phyloP scores from a whole-genome alignment of 345 rosid genomes.

The Mercurialis annua region DNA sequence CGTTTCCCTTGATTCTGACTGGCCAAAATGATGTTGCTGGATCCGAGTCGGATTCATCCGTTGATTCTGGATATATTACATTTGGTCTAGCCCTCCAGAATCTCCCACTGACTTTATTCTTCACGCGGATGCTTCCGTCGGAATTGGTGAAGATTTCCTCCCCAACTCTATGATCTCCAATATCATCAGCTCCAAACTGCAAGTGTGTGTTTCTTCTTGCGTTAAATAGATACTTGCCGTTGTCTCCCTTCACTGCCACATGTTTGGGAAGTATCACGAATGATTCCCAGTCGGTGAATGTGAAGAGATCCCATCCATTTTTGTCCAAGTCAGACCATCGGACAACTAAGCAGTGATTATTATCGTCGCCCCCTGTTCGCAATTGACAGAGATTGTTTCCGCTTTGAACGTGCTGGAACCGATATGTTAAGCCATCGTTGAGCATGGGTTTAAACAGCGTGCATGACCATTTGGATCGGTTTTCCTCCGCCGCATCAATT shows the following conservation, averaged over 20 bases:
- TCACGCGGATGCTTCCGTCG: neutral
- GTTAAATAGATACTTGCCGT: neutral
- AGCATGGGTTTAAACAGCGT: conserved; percentile 12
- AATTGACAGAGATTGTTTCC: neutral
- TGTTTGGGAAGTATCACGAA: neutral
- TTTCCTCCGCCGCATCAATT: conserved; percentile 13
- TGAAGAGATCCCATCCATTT: neutral
- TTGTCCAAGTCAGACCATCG: neutral
- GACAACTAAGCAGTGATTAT: neutral
- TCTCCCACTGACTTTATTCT: neutral
- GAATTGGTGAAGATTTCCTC: neutral
- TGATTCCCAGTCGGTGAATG: neutral
- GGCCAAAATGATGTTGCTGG: neutral
- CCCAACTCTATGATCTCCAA: neutral
- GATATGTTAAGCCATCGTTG: neutral
- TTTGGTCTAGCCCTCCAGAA: neutral
- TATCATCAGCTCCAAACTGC: neutral
- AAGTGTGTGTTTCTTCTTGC: neutral
- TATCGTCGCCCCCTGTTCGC: neutral
- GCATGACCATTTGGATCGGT: conserved; percentile 13
- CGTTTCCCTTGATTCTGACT: neutral
- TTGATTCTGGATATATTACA: neutral
- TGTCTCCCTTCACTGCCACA: conserved; percentile 7
- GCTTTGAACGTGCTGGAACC: neutral
- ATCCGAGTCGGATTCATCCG: neutral